Percentiles rank a stretch among this genome's conserved stretches.
phyloP scores from a whole-genome alignment of 345 rosid species.

The Brassica napus region DNA sequence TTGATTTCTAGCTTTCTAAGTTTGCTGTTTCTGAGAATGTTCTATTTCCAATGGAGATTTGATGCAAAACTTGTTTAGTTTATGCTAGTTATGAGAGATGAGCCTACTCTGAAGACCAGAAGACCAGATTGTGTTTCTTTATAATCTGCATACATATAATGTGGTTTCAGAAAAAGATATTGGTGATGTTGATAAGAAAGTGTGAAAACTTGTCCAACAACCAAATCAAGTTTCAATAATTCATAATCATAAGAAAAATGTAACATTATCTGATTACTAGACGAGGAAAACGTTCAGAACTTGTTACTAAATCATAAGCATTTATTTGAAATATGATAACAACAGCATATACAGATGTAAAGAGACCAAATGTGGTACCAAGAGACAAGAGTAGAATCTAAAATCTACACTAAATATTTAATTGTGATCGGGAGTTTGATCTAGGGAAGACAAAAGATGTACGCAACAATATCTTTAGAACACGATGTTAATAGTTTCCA shows the following conservation, averaged over 20 bases:
- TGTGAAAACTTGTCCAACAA: neutral
- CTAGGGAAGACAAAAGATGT: too few species aligned
- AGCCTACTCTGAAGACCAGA: neutral
- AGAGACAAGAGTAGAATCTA: too few species aligned
- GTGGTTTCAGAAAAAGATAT: neutral
- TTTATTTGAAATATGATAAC: neutral
- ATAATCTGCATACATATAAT: neutral
- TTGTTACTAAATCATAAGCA: too few species aligned
- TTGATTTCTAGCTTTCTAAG: conserved; percentile 24
- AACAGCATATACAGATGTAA: neutral
- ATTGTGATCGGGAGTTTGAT: too few species aligned
- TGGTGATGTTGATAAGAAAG: neutral
- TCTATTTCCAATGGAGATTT: conserved; percentile 21
- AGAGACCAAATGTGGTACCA: conserved; percentile 26
- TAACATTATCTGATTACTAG: too few species aligned
- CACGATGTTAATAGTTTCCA: too few species aligned
- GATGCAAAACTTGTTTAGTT: neutral
- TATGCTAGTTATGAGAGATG: neutral
- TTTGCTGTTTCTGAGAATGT: conserved; percentile 18
- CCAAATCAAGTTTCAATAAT: neutral
- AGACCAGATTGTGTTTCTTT: neutral
- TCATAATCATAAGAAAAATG: too few species aligned
- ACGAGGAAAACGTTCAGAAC: too few species aligned
- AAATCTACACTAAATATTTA: too few species aligned
- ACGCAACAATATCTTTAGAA: too few species aligned